These are phyloP conservation scores for Dissophora ornata DNA, from an alignment of 192 early-diverging fungal genomes.

Conservation along the genomic window DNA sequence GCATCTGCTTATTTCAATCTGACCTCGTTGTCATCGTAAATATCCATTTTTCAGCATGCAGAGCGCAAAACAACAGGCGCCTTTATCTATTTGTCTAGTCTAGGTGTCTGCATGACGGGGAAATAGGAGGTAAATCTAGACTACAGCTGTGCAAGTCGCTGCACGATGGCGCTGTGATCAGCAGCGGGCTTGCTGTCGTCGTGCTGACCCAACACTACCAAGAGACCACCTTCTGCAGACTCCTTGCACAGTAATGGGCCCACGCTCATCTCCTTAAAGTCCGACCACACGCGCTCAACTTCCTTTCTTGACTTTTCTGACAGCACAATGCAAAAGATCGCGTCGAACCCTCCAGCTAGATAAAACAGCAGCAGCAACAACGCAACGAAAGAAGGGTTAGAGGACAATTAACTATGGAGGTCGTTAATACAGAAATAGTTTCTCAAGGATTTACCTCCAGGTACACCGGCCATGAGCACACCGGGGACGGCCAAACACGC, in stretches of 20 bases:
- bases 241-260: conserved; percentile 82
- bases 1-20: too few species aligned
- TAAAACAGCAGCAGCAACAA: too few species aligned
- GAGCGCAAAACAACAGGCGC: too few species aligned
- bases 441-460: conserved; percentile 73
- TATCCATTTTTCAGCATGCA: too few species aligned
- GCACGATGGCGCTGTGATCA: neutral
- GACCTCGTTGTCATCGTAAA: too few species aligned
- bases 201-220: conserved; percentile 44
- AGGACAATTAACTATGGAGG: neutral
- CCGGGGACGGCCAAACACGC: conserved; percentile 83
- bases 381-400: neutral
- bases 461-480: conserved; percentile 92
- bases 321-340: conserved; percentile 90
- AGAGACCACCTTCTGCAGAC: conserved; percentile 66
- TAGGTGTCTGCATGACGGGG: too few species aligned
- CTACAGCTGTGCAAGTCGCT: conserved; percentile 10
- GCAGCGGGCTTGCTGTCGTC: neutral
- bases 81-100: too few species aligned
- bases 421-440: neutral
- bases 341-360: conserved; percentile 95
- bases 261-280: conserved; percentile 83
- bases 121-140: too few species aligned
- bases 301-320: conserved; percentile 58
- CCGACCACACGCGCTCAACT: conserved; percentile 71